A percentile compares a stretch with the other conserved stretches of the same genome.
phyloP scores from a whole-genome alignment of 169 alveolate genomes.

The Plasmodium gaboni region DNA sequence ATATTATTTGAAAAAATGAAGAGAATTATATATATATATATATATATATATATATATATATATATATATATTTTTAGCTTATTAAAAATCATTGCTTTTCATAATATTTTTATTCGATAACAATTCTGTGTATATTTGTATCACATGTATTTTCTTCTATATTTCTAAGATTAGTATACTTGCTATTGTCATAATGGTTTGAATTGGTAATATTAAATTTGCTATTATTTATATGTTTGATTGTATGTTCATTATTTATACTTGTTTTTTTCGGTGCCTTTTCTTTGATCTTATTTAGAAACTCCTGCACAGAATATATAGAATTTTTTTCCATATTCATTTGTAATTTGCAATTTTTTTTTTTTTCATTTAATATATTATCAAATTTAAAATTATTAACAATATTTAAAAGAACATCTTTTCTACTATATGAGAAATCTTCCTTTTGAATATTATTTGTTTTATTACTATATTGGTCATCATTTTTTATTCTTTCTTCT shows the following conservation, averaged over 20 bases:
- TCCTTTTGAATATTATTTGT: neutral
- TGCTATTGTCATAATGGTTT: neutral
- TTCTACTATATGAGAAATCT: neutral
- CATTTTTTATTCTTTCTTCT: neutral
- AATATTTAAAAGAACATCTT: slow-evolving; percentile 24
- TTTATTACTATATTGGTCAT: slow-evolving; percentile 29
- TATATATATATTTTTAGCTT: no score
- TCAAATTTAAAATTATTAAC: slow-evolving; percentile 48
- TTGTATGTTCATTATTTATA: neutral
- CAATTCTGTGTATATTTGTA: neutral
- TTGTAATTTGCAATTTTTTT: slow-evolving; percentile 29
- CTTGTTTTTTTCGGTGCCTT: neutral
- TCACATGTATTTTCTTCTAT: neutral
- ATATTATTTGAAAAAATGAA: no score
- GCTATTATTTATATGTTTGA: neutral
- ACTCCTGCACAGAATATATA: neutral
- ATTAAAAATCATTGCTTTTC: no score
- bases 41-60: no score
- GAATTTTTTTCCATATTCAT: slow-evolving; percentile 4
- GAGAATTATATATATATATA: no score
- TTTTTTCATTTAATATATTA: slow-evolving; percentile 42
- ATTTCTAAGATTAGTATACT: neutral
- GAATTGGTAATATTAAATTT: neutral
- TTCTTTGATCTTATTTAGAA: slow-evolving; percentile 5
- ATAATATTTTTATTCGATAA: no score